These are phyloP conservation scores for Saccharomycopsis lassenensis DNA, from an alignment of 805 yeast genomes.

Conservation along the genomic window DNA sequence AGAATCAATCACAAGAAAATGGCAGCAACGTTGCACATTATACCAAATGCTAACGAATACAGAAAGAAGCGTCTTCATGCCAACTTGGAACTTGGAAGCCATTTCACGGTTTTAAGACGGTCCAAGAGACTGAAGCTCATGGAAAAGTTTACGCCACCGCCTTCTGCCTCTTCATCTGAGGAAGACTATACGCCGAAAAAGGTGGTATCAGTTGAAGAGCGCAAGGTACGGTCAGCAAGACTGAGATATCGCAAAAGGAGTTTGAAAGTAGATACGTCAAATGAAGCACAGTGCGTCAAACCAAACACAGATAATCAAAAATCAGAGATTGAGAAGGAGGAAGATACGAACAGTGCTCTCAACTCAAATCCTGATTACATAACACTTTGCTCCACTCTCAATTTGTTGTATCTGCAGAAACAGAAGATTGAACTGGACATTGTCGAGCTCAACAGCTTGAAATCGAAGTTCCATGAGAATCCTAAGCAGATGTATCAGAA, in stretches of 20 bases:
- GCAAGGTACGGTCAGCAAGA: no score
- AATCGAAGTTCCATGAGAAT: conserved; percentile 7
- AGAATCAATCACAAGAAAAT: background rate
- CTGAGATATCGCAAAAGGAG: no score
- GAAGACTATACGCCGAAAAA: background rate
- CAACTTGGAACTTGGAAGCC: background rate
- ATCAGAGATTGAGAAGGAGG: no score
- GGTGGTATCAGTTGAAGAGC: background rate
- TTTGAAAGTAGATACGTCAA: no score
- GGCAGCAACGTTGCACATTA: conserved; percentile 7
- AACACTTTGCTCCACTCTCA: conserved; percentile 14
- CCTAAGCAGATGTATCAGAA: background rate
- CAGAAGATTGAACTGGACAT: conserved; percentile 13
- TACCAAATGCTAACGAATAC: background rate
- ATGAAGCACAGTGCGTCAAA: no score
- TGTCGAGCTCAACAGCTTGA: conserved; percentile 8
- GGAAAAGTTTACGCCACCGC: conserved; percentile 8
- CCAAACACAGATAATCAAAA: no score
- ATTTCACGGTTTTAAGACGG: no score
- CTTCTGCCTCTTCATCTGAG: conserved; percentile 3
- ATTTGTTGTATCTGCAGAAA: conserved; percentile 11
- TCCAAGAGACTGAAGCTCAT: conserved; percentile 1
- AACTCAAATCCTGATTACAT: conserved; percentile 15
- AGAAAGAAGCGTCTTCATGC: conserved; percentile 2
- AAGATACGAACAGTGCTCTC: background rate